These are phyloP conservation scores for Filobasidium uniguttulatum DNA, from an alignment of 1,284 basidiomycete genomes.

Conservation along the genomic window DNA sequence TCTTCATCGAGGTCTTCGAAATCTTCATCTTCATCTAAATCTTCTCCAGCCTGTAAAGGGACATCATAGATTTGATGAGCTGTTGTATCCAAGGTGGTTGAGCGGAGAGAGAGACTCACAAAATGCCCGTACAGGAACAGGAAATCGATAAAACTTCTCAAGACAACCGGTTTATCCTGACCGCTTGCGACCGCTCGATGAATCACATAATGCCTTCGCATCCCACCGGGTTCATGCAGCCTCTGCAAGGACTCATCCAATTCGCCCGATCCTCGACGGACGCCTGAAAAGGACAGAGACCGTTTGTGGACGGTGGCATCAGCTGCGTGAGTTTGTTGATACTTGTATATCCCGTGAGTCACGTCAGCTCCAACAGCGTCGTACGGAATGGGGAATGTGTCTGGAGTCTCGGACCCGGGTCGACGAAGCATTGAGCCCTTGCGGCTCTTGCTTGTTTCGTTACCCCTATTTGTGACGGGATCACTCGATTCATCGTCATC, in stretches of 20 bases:
- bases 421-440: constrained; percentile 3
- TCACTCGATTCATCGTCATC: too few relatives aligned
- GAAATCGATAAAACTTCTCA: constrained; percentile 84
- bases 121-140: constrained; percentile 86
- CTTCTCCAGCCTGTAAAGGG: constrained; percentile 67
- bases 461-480: too few relatives aligned
- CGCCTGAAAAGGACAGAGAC: constrained; percentile 47
- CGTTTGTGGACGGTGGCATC: constrained; percentile 48
- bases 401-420: constrained; percentile 40
- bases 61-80: not conserved
- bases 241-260: constrained; percentile 64
- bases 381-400: constrained; percentile 69
- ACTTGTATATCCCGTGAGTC: constrained; percentile 89
- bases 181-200: constrained; percentile 56
- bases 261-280: constrained; percentile 29
- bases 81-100: not conserved
- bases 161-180: constrained; percentile 48
- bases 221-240: constrained; percentile 85
- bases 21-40: constrained; percentile 65
- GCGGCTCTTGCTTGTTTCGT: too few relatives aligned
- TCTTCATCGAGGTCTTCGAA: constrained; percentile 43
- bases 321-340: constrained; percentile 63
- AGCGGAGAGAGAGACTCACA: constrained; percentile 43
- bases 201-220: constrained; percentile 72
- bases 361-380: constrained; percentile 73